Evolutionary conservation across 345 rosid genomes (phyloP), one percentile per base, ranked within the genome.

Genomic region (Noccaea caerulescens): DNA sequence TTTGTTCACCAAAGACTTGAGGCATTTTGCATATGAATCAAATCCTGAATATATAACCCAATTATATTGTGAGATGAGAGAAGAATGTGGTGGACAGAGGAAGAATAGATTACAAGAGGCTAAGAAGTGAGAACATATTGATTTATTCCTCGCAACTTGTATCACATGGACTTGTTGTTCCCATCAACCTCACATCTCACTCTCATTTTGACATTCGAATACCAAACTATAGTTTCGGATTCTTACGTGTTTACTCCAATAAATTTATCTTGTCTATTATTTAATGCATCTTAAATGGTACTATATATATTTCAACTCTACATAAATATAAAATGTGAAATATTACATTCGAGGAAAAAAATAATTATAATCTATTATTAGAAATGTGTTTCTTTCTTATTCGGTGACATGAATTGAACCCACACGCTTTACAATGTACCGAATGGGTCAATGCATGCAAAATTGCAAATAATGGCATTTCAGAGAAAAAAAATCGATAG

Each of bases 161-260:
- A 75, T 44, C 57, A 25, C 59, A 52, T 25, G 23, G 66, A 34
- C 58, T 68, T 11, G 58, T 44, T 57, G 62, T 14, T 68, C 10
- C 69, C 47, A 60, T 68, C 73, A 75, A 54, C 69, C 50, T 75
- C 69, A 61, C 69, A 68, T 75, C 51, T 75, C 78, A 51, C 42
- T 59, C 73, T 74, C 73, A 68, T 68, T 60, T 67, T 75, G 73
- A 75, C 73, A 68, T 61, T 75, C 73, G 64, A 68, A 45, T 61
- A 60, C 58, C 37, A 68, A 52, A 44, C 43, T 60, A 59, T 45
- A 68, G 74, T 68, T 75, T 75, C 65, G 12, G 69, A 62, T 75
- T 75, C 79, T 56, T 51, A 52, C 78, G 73, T 67, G 73, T 74
- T 59, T 34, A 52, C 63, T 67, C 78, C 79, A 75, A 61, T 75